phyloP scores from a whole-genome alignment of 192 early-diverging fungal genomes.

The Entophlyctis helioformis region DNA sequence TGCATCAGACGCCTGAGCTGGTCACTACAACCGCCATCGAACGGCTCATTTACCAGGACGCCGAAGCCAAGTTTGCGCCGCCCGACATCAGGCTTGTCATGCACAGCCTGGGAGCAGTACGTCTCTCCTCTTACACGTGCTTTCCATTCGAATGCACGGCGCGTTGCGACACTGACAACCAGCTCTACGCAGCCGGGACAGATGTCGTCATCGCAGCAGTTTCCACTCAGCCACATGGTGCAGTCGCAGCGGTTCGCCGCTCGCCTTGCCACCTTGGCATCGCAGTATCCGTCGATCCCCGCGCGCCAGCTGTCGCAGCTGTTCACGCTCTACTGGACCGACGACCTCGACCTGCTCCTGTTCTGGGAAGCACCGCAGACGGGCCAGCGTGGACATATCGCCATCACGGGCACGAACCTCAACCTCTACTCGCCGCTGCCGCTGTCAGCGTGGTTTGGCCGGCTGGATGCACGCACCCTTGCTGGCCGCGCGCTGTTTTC shows the following conservation, averaged over 20 bases:
- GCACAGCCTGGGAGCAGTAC: conserved; percentile 35
- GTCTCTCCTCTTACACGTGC: too few species aligned
- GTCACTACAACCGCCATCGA: conserved; percentile 36
- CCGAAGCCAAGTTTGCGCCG: conserved; percentile 1
- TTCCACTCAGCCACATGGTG: too few species aligned
- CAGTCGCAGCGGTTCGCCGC: too few species aligned
- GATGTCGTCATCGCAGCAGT: too few species aligned
- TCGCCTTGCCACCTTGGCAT: too few species aligned
- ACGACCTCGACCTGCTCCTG: conserved; percentile 77
- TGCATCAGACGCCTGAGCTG: conserved; percentile 21
- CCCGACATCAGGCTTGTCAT: conserved; percentile 25
- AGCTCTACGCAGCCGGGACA: too few species aligned
- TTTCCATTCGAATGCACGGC: too few species aligned
- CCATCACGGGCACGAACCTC: conserved; percentile 84
- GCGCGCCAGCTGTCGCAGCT: conserved; percentile 36
- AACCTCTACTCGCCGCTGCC: conserved; percentile 49
- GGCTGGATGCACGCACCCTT: conserved; percentile 9
- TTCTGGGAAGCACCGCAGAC: conserved; percentile 51
- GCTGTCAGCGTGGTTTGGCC: conserved; percentile 12
- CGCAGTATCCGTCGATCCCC: too few species aligned
- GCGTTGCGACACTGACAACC: too few species aligned
- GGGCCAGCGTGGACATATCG: conserved; percentile 69
- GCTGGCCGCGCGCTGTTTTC: conserved; percentile 53
- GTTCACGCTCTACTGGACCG: conserved; percentile 78
- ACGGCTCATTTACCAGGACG: conserved; percentile 25